Percentiles rank a stretch among this genome's conserved stretches.
These are phyloP conservation scores for Serpula lacrymans DNA, from an alignment of 768 basidiomycete species.

Conservation along the genomic window DNA sequence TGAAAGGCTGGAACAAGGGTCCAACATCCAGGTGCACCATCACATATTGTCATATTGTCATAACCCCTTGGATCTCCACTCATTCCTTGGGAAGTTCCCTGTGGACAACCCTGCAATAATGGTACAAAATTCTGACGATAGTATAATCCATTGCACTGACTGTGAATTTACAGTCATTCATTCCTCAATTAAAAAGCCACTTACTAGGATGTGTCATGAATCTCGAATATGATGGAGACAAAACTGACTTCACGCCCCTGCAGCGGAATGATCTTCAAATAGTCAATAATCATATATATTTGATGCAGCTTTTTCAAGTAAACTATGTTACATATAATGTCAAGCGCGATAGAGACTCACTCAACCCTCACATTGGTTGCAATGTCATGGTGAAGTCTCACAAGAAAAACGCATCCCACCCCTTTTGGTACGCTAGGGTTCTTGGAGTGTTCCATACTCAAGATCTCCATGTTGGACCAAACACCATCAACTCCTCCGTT, in stretches of 20 bases:
- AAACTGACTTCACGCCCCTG: slow-evolving; percentile 1
- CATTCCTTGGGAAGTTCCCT: background rate
- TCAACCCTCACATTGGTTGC: slow-evolving; percentile 33
- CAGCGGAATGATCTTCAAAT: slow-evolving; percentile 3
- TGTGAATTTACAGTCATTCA: slow-evolving; percentile 12
- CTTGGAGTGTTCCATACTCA: slow-evolving; percentile 50
- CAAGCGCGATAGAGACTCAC: slow-evolving; percentile 9
- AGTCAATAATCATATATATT: slow-evolving; percentile 3
- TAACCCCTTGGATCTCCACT: background rate
- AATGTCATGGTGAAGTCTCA: slow-evolving; percentile 58
- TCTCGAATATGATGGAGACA: slow-evolving; percentile 13
- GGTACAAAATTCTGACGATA: too few relatives aligned
- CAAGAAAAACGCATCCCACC: slow-evolving; percentile 33
- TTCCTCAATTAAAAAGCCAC: slow-evolving; percentile 16
- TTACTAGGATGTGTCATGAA: slow-evolving; percentile 12
- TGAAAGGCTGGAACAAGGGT: too few relatives aligned
- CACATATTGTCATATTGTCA: background rate
- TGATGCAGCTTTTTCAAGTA: slow-evolving; percentile 7
- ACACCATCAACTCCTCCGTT: background rate
- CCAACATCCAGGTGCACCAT: background rate
- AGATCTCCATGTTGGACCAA: slow-evolving; percentile 23
- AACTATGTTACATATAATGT: slow-evolving; percentile 21
- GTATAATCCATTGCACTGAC: slow-evolving; percentile 1
- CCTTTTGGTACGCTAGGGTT: slow-evolving; percentile 41
- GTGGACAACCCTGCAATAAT: background rate